Conservation (phyloP, 805 yeast genomes). For the Yarrowia hollandica region DNA sequence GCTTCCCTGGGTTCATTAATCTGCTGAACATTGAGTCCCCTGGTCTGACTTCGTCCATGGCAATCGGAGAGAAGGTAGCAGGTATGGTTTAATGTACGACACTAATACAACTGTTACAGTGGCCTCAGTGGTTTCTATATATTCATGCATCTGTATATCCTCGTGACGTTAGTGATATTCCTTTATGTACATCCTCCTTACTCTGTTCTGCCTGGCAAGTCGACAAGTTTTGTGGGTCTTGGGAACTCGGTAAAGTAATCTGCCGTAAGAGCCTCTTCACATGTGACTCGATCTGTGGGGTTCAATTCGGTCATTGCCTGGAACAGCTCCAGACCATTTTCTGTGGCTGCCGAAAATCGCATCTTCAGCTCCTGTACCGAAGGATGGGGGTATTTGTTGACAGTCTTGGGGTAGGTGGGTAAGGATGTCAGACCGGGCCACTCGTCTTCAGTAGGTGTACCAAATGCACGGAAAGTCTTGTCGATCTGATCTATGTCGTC, state of each 20-base stretch:
- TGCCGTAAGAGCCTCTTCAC: constrained; percentile 62
- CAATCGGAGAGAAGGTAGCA: constrained; percentile 72
- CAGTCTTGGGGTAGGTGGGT: constrained; percentile 61
- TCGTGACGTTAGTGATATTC: too few species aligned
- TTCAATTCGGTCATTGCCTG: constrained; percentile 70
- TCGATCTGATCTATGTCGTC: constrained; percentile 88
- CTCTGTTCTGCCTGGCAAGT: constrained; percentile 50
- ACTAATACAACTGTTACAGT: background rate
- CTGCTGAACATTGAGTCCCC: constrained; percentile 87
- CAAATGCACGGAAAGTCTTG: constrained; percentile 91
- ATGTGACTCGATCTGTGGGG: constrained; percentile 70
- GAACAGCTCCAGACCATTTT: constrained; percentile 74
- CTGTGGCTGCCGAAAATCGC: constrained; percentile 88
- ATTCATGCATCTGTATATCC: too few species aligned
- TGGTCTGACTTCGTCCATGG: constrained; percentile 80
- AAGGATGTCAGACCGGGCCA: constrained; percentile 90
- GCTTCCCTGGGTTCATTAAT: constrained; percentile 75
- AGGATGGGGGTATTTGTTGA: constrained; percentile 80
- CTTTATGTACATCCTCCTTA: background rate
- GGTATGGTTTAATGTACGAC: background rate
- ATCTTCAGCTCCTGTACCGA: constrained; percentile 74
- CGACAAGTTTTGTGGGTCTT: constrained; percentile 63
- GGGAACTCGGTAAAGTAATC: constrained; percentile 75
- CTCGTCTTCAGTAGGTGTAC: constrained; percentile 87
- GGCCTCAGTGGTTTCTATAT: too few species aligned